A percentile compares a stretch with the other conserved stretches of the same genome.
Evolutionary conservation across 371 early-diverging fungal species (phyloP).

Genomic region (Nematocida homosporus): DNA sequence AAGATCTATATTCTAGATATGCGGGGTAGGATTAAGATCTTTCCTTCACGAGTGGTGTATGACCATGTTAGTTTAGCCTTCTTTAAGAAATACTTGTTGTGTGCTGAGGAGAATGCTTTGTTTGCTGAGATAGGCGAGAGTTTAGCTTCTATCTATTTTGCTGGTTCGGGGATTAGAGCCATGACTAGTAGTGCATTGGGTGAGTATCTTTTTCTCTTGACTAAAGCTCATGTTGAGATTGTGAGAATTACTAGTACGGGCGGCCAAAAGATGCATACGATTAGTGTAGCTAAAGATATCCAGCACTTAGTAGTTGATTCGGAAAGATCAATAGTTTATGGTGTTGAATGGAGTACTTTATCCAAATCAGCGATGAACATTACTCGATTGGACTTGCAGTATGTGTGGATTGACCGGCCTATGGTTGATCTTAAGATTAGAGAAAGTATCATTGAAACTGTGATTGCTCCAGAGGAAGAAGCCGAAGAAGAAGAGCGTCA

Average conservation of each 20-base stretch:
- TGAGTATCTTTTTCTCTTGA: conserved; percentile 37
- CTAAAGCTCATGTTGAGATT: conserved; percentile 19
- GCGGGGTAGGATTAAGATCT: conserved; percentile 54
- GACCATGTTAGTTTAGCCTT: conserved; percentile 38
- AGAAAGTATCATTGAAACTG: conserved; percentile 30
- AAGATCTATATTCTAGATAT: conserved; percentile 59
- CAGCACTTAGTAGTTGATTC: conserved; percentile 37
- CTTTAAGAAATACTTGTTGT: conserved; percentile 47
- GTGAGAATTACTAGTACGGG: conserved; percentile 20
- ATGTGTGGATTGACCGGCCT: conserved; percentile 41
- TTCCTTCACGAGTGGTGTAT: conserved; percentile 55
- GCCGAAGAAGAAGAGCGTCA: conserved; percentile 19
- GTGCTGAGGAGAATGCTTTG: conserved; percentile 28
- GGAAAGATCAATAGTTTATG: conserved; percentile 40
- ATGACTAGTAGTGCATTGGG: conserved; percentile 25
- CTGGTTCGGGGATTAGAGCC: not conserved
- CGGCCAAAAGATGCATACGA: not conserved
- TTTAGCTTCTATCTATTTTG: conserved; percentile 39
- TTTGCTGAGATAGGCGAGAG: conserved; percentile 45
- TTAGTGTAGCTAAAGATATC: not conserved
- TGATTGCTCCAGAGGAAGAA: conserved; percentile 4
- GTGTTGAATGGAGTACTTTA: too few relatives aligned
- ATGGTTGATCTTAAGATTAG: conserved; percentile 25
- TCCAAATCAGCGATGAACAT: not conserved
- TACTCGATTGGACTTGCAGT: conserved; percentile 2